These are phyloP conservation scores for Datisca glomerata DNA, from an alignment of 306 rosid genomes.

Conservation along the genomic window DNA sequence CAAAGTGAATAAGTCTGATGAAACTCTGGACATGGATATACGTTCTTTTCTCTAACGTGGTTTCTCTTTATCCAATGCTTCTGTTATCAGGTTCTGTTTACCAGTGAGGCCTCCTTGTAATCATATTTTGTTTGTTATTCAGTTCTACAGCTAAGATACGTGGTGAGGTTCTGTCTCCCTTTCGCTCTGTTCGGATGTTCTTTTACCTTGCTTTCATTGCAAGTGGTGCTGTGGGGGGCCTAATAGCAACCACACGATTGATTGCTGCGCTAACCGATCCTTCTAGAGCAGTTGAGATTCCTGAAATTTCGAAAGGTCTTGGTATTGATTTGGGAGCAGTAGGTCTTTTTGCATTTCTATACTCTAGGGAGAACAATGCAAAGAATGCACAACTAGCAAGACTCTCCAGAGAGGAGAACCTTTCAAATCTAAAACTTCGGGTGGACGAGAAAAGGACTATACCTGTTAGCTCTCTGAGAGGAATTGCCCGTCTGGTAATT, in stretches of 20 bases:
- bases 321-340: conserved; percentile 82
- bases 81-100: conserved; percentile 33
- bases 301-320: conserved; percentile 50
- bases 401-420: conserved; percentile 74
- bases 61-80: conserved; percentile 22
- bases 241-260: conserved; percentile 62
- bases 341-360: conserved; percentile 62
- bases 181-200: conserved; percentile 86
- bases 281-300: conserved; percentile 43
- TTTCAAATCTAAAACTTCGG: conserved; percentile 77
- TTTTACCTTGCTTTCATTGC: conserved; percentile 56
- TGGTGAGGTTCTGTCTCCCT: conserved; percentile 75
- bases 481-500: conserved; percentile 76
- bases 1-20: not conserved
- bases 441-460: conserved; percentile 53
- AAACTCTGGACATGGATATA: not conserved
- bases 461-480: conserved; percentile 57
- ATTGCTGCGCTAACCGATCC: conserved; percentile 61
- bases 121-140: conserved; percentile 29
- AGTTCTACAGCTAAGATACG: conserved; percentile 82
- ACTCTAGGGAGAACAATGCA: conserved; percentile 64
- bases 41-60: not conserved
- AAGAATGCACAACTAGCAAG: conserved; percentile 67
- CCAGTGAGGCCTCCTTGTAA: conserved; percentile 35
- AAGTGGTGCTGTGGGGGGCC: conserved; percentile 58